phyloP scores from a whole-genome alignment of 1,139 yeast species.

The Scheffersomyces insectosa region DNA sequence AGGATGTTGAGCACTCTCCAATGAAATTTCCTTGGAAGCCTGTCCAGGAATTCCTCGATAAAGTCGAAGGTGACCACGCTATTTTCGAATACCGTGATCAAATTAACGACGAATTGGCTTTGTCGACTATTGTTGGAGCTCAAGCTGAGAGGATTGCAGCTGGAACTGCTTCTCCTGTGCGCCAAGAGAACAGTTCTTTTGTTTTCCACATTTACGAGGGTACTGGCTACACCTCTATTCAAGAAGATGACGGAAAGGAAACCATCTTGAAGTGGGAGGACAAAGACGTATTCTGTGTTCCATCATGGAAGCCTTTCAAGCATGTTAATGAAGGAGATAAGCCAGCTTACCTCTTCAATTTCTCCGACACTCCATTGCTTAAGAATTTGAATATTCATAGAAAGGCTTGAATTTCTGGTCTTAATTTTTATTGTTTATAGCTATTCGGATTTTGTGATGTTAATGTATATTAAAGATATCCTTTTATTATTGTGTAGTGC shows the following conservation, averaged over 20 bases:
- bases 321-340: conserved; percentile 14
- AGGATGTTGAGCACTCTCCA: conserved; percentile 10
- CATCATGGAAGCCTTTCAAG: conserved; percentile 18
- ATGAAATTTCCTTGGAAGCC: conserved; percentile 17
- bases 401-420: neutral
- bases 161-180: conserved; percentile 8
- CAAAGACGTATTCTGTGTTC: conserved; percentile 19
- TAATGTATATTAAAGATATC: too few species aligned
- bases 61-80: conserved; percentile 10
- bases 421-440: too few species aligned
- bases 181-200: conserved; percentile 19
- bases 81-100: conserved; percentile 11
- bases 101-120: conserved; percentile 1
- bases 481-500: too few species aligned
- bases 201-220: conserved; percentile 18
- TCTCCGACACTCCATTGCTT: conserved; percentile 17
- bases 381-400: conserved; percentile 16
- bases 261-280: conserved; percentile 13
- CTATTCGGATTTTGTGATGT: too few species aligned
- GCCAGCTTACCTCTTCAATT: conserved; percentile 16
- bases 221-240: conserved; percentile 14
- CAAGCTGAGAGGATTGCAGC: conserved; percentile 17
- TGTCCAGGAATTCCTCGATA: conserved; percentile 14
- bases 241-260: conserved; percentile 9
- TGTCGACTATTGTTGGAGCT: conserved; percentile 18